These are phyloP conservation scores for Saccharomyces hybrid DNA, from an alignment of 1,139 yeast genomes.

Conservation along the genomic window DNA sequence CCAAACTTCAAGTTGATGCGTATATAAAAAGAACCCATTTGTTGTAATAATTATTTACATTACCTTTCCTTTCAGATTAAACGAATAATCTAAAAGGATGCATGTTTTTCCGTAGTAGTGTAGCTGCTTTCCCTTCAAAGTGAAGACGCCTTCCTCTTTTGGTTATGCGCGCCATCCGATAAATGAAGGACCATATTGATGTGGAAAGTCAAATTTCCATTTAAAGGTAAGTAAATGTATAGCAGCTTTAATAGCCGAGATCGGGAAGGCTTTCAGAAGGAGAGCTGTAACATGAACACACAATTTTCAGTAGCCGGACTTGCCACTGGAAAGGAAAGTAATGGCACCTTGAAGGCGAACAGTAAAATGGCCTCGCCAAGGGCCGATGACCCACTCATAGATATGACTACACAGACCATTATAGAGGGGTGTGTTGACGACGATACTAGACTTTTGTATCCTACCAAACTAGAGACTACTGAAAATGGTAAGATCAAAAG, in stretches of 20 bases:
- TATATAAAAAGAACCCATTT: neutral
- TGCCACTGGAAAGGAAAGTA: neutral
- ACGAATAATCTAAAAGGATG: neutral
- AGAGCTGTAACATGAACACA: neutral
- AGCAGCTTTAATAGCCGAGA: neutral
- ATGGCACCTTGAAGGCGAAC: neutral
- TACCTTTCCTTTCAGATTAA: neutral
- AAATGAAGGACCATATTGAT: neutral
- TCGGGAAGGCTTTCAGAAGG: neutral
- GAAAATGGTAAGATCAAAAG: conserved; percentile 22
- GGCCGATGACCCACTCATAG: neutral
- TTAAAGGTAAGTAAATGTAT: neutral
- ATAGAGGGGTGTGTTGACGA: conserved; percentile 3
- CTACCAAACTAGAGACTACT: conserved; percentile 20
- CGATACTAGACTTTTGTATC: conserved; percentile 20
- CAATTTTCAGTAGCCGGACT: neutral
- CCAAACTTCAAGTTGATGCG: neutral
- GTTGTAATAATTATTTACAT: neutral
- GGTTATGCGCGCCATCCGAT: neutral
- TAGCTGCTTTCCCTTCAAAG: neutral
- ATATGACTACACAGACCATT: neutral
- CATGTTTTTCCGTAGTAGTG: neutral
- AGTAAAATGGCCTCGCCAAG: neutral
- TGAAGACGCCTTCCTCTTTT: neutral
- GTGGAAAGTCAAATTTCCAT: neutral